Evolutionary conservation across 2,329 filamentous ascomycete species (phyloP), one percentile per base, ranked within the genome.

Genomic region (Endothia cerciana): DNA sequence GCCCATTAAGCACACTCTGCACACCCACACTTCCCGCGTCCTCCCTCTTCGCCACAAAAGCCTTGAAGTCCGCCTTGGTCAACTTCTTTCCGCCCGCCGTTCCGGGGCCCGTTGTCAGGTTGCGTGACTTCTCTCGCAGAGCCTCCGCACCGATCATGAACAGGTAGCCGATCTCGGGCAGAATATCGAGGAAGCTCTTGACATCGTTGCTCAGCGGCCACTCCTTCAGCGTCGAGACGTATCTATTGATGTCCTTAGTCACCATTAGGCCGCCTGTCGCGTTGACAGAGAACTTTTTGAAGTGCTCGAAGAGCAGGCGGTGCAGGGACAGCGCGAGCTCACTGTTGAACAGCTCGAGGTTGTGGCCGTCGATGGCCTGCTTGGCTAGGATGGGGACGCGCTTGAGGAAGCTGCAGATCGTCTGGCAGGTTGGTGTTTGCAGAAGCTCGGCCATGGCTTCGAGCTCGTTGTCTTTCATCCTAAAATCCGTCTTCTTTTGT

Each of bases 221-320:
- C 41, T 89, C 89, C 69, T 92, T 89, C 70, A 99, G 84, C 13
- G 97, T 87, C 68, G 94, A 90, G 10, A 92, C 91, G 77, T 99
- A 99, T 75, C 93, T 93, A 43, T 93, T 92, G 76, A 98, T 94
- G 75, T 99, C 95, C 80, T 98, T 97, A 43, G 91, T 94, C 33
- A 98, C 92, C 87, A 97, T 95, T 57, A 99, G 86, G 2, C 93
- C 95, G 68, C 95, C 95, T 0, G 94, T 94, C 49, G 94, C 92
- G 71, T 93, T 97, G 70, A 99, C 93, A 68, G 90, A 88, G 80
- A 97, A 99, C 73, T 92, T 93, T 74, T 97, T 95, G 79, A 98
- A 92, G 78, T 99, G 95, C 69, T 95, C 92, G 69, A 99, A 89
- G 4, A 99, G 85, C 11, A 96, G 85, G 60, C 85, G 81, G 70